These are phyloP conservation scores for Lichtheimia hyalospora DNA, from an alignment of 371 early-diverging fungal species.

Conservation along the genomic window DNA sequence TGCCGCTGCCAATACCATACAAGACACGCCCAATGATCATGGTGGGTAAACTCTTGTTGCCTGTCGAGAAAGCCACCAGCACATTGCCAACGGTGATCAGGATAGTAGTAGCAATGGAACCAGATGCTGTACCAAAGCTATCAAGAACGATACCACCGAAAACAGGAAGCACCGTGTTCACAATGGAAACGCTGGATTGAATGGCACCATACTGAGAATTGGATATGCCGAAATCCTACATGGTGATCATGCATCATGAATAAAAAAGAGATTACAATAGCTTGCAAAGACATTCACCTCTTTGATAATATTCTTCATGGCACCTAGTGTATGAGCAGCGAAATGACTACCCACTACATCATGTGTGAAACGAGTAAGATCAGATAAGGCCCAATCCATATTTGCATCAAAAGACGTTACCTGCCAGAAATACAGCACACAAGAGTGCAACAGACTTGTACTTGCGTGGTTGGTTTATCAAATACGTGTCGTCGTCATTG, in stretches of 20 bases:
- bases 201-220: constrained; percentile 72
- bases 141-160: constrained; percentile 70
- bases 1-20: constrained; percentile 70
- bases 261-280: background rate
- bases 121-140: constrained; percentile 61
- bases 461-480: constrained; percentile 45
- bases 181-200: constrained; percentile 68
- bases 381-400: background rate
- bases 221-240: constrained; percentile 60
- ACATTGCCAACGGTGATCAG: constrained; percentile 61
- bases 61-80: constrained; percentile 60
- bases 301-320: constrained; percentile 61
- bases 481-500: constrained; percentile 18
- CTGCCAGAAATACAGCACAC: constrained; percentile 58
- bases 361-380: background rate
- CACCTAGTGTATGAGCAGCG: constrained; percentile 67
- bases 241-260: background rate
- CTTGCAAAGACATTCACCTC: constrained; percentile 34
- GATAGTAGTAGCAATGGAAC: constrained; percentile 59
- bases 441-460: constrained; percentile 59
- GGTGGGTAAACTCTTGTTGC: constrained; percentile 40
- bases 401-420: constrained; percentile 17
- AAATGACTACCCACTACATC: constrained; percentile 63
- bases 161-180: constrained; percentile 68
- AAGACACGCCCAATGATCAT: constrained; percentile 67